Conservation (phyloP, 75 land plant genomes). For the Pseudotsuga menziesii region DNA sequence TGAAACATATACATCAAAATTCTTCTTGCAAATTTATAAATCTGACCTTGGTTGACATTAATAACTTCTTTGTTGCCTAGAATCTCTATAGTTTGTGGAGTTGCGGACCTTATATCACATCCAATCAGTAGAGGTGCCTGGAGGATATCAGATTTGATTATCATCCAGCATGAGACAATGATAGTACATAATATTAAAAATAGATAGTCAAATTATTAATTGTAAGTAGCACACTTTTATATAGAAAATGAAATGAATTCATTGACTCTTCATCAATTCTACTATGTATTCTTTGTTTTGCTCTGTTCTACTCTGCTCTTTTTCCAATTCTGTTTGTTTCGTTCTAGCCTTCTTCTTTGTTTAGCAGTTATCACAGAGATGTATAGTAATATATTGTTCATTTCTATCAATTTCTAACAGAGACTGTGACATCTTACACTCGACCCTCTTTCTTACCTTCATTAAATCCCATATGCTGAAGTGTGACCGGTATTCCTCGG, state of each 20-base stretch:
- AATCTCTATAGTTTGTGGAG: constrained; percentile 41
- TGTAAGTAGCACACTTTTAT: too few relatives aligned
- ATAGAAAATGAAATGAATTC: too few relatives aligned
- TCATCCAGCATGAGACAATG: too few relatives aligned
- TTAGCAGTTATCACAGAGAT: too few relatives aligned
- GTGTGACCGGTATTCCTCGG: constrained; percentile 73
- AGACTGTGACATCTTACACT: background rate
- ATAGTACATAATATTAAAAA: too few relatives aligned
- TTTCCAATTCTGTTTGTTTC: too few relatives aligned
- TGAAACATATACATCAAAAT: background rate
- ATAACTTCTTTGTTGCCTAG: constrained; percentile 78
- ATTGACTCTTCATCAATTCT: too few relatives aligned
- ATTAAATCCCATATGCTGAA: constrained; percentile 90
- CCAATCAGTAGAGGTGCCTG: constrained; percentile 92
- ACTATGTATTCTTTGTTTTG: too few relatives aligned
- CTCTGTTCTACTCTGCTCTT: too few relatives aligned
- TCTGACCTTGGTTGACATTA: constrained; percentile 75
- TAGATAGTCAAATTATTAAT: too few relatives aligned
- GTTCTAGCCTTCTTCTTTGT: too few relatives aligned
- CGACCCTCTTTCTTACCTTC: constrained; percentile 40
- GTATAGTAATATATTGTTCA: too few relatives aligned
- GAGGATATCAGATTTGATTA: background rate
- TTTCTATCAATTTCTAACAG: background rate
- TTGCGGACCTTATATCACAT: constrained; percentile 73
- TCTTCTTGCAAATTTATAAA: background rate